A percentile compares a stretch with the other conserved stretches of the same genome.
Evolutionary conservation across 2,329 filamentous ascomycete species (phyloP).

Genomic region (Albifimbria verrucaria): DNA sequence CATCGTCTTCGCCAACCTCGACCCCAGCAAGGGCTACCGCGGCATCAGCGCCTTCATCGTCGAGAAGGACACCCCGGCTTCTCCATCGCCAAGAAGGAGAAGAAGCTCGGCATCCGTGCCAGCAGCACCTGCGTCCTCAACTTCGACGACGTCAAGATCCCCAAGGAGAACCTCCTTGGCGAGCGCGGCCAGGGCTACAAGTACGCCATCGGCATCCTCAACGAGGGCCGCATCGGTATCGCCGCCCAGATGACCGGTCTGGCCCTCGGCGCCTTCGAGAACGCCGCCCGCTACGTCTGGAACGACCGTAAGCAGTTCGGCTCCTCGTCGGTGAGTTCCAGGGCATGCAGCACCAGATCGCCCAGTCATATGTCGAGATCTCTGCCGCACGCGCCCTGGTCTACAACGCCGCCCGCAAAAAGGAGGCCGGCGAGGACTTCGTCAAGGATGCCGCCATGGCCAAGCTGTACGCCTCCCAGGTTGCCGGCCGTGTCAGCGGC

Average conservation of each 20-base stretch:
- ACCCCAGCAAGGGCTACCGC: slow-evolving; percentile 90
- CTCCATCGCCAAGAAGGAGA: slow-evolving; percentile 98
- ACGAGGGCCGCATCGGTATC: slow-evolving; percentile 96
- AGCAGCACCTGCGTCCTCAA: slow-evolving; percentile 96
- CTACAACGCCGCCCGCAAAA: slow-evolving; percentile 95
- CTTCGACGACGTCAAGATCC: slow-evolving; percentile 93
- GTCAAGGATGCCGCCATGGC: slow-evolving; percentile 97
- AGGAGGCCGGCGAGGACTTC: slow-evolving; percentile 95
- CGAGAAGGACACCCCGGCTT: slow-evolving; percentile 87
- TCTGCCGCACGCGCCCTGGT: slow-evolving; percentile 85
- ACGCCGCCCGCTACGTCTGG: slow-evolving; percentile 90
- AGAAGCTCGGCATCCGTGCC: slow-evolving; percentile 96
- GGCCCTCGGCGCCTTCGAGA: slow-evolving; percentile 90
- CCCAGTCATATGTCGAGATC: slow-evolving; percentile 93
- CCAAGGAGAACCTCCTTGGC: slow-evolving; percentile 83
- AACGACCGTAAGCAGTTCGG: slow-evolving; percentile 98
- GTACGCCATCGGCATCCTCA: slow-evolving; percentile 90
- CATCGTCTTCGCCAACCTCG: slow-evolving; percentile 95
- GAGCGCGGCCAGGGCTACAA: slow-evolving; percentile 93
- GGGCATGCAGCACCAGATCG: slow-evolving; percentile 98
- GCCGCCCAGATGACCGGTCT: slow-evolving; percentile 98
- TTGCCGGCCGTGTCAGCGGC: slow-evolving; percentile 81
- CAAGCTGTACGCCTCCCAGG: slow-evolving; percentile 91
- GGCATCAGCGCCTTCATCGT: slow-evolving; percentile 96
- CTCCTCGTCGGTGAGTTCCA: slow-evolving; percentile 94